phyloP scores from a whole-genome alignment of 2,329 filamentous ascomycete species.

The Penicillium sp. region DNA sequence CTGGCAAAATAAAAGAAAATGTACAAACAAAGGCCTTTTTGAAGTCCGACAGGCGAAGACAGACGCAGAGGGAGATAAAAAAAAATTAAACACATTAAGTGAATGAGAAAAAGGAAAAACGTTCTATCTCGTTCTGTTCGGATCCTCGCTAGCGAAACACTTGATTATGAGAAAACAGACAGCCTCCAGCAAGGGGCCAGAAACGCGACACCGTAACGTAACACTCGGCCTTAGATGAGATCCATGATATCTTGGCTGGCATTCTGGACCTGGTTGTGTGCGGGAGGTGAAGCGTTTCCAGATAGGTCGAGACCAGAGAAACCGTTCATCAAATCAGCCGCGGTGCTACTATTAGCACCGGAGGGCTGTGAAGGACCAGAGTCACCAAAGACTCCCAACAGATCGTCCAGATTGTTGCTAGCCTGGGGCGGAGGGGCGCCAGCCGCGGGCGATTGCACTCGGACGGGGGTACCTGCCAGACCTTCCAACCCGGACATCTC shows the following conservation, averaged over 20 bases:
- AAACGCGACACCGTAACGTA: conserved; percentile 17
- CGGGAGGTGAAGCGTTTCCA: conserved; percentile 44
- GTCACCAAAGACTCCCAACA: conserved; percentile 71
- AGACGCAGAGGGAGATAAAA: conserved; percentile 1
- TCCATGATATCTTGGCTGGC: conserved; percentile 61
- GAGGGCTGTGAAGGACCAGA: conserved; percentile 45
- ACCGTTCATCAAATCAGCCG: conserved; percentile 72
- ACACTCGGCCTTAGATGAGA: conserved; percentile 50
- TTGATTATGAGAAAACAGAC: conserved; percentile 25
- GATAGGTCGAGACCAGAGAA: conserved; percentile 81
- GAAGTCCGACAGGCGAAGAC: conserved; percentile 18
- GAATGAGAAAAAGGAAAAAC: conserved; percentile 18
- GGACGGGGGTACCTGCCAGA: conserved; percentile 60
- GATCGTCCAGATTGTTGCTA: conserved; percentile 73
- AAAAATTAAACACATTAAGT: conserved; percentile 27
- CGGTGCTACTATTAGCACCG: conserved; percentile 38
- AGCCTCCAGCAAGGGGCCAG: conserved; percentile 3
- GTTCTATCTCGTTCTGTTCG: conserved; percentile 32
- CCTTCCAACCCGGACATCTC: conserved; percentile 68
- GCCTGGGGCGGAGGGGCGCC: conserved; percentile 33
- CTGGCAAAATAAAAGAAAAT: conserved; percentile 17
- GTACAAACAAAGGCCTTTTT: conserved; percentile 29
- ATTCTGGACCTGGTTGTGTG: conserved; percentile 47
- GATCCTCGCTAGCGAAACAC: conserved; percentile 31
- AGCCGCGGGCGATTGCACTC: conserved; percentile 51